Percentiles rank a stretch among this genome's conserved stretches.
phyloP scores from a whole-genome alignment of 306 rosid genomes.

The Rosa rugosa region DNA sequence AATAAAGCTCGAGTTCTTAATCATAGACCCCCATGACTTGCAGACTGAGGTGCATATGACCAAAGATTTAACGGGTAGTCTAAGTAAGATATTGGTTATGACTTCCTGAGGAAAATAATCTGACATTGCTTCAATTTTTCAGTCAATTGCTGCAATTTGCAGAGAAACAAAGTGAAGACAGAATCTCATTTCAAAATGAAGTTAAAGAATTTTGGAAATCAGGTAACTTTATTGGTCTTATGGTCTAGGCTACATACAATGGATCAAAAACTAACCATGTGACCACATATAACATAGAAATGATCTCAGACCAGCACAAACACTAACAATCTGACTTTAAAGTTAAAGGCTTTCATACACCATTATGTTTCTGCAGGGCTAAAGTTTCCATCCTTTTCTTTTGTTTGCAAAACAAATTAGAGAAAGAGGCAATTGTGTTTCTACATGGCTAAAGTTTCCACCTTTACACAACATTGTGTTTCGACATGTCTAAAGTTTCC shows the following conservation, averaged over 20 bases:
- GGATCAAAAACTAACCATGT: neutral
- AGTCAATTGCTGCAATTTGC: neutral
- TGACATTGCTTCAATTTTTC: neutral
- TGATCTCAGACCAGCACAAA: neutral
- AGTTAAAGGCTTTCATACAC: neutral
- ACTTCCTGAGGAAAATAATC: neutral
- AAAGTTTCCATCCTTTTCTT: neutral
- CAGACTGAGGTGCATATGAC: neutral
- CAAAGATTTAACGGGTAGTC: neutral
- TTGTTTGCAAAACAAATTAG: neutral
- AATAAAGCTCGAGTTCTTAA: neutral
- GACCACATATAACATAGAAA: too few species aligned
- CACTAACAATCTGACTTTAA: neutral
- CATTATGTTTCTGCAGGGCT: neutral
- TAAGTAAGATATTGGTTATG: neutral
- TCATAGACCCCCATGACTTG: neutral
- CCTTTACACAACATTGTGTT: neutral
- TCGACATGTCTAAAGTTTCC: neutral
- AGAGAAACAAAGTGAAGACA: neutral
- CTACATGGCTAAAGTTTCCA: neutral
- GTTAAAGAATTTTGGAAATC: neutral
- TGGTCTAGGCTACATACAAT: neutral
- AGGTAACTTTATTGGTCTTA: neutral
- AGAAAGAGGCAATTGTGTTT: neutral
- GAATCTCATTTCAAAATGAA: neutral